Evolutionary conservation across 108 stramenopile species (phyloP).

Genomic region (Cyclotella atomus): DNA sequence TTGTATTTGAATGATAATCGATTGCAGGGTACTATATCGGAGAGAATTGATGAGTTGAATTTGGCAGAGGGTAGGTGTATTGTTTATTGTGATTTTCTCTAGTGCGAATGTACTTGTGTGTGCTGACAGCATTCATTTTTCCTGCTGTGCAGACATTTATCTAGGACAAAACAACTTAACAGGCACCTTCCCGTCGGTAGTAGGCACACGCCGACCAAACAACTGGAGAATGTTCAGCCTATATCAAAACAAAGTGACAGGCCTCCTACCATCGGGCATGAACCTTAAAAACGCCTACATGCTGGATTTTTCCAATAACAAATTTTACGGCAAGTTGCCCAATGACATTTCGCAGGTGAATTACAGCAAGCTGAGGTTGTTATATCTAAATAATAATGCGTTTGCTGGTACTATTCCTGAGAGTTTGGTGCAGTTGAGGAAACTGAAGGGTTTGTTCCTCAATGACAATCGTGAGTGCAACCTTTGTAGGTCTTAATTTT

Average conservation of each 20-base stretch:
- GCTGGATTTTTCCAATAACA: slow-evolving; percentile 47
- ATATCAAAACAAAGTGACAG: slow-evolving; percentile 71
- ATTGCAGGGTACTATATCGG: slow-evolving; percentile 43
- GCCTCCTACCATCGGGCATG: slow-evolving; percentile 59
- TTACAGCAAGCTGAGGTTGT: slow-evolving; percentile 57
- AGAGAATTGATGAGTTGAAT: slow-evolving; percentile 31
- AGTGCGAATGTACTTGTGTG: not conserved
- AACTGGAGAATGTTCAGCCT: slow-evolving; percentile 49
- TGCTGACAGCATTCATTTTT: not conserved
- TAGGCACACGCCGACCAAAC: slow-evolving; percentile 42
- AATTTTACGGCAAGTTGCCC: slow-evolving; percentile 44
- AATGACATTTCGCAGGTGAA: slow-evolving; percentile 52
- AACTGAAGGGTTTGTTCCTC: slow-evolving; percentile 44
- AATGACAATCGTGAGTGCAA: slow-evolving; percentile 44
- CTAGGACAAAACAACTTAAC: slow-evolving; percentile 46
- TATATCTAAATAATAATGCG: slow-evolving; percentile 69
- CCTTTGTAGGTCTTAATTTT: not conserved
- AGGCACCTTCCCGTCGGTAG: slow-evolving; percentile 35
- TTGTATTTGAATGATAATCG: slow-evolving; percentile 56
- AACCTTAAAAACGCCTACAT: slow-evolving; percentile 29
- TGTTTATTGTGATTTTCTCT: not conserved
- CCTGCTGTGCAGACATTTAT: slow-evolving; percentile 24
- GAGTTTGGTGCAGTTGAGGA: slow-evolving; percentile 46
- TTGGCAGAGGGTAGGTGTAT: slow-evolving; percentile 28
- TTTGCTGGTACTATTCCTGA: slow-evolving; percentile 74